phyloP scores from a whole-genome alignment of 2,329 filamentous ascomycete species.

The Scolecobasidium constrictum region DNA sequence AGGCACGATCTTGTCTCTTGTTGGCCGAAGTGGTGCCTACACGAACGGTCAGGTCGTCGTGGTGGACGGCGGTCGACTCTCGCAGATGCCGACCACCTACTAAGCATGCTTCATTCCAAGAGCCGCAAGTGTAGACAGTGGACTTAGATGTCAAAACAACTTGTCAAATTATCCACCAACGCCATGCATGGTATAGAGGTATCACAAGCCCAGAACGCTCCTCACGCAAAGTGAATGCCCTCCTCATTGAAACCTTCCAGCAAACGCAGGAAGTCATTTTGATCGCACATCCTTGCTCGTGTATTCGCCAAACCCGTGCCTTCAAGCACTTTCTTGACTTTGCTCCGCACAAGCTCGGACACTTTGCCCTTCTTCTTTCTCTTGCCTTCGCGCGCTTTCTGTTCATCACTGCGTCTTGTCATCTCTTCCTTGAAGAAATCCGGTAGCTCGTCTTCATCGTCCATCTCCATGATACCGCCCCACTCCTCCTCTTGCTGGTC shows the following conservation, averaged over 20 bases:
- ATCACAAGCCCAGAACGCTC: not conserved
- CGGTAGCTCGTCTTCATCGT: slow-evolving; percentile 60
- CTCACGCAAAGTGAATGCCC: slow-evolving; percentile 76
- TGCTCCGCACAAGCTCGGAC: slow-evolving; percentile 70
- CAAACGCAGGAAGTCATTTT: slow-evolving; percentile 80
- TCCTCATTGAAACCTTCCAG: slow-evolving; percentile 80
- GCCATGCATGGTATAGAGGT: no score
- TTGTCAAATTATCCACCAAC: not conserved
- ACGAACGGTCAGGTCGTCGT: slow-evolving; percentile 42
- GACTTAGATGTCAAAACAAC: no score
- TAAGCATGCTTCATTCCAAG: slow-evolving; percentile 14
- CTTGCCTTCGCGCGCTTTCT: slow-evolving; percentile 40
- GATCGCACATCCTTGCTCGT: slow-evolving; percentile 76
- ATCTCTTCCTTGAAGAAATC: slow-evolving; percentile 67
- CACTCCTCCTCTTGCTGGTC: slow-evolving; percentile 34
- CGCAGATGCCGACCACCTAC: slow-evolving; percentile 23
- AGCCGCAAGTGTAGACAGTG: no score
- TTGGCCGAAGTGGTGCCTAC: slow-evolving; percentile 40
- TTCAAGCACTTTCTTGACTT: slow-evolving; percentile 76
- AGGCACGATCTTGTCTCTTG: slow-evolving; percentile 39
- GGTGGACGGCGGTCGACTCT: slow-evolving; percentile 33
- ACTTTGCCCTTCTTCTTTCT: slow-evolving; percentile 69
- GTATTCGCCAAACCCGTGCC: slow-evolving; percentile 68
- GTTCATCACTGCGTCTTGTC: slow-evolving; percentile 46
- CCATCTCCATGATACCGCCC: slow-evolving; percentile 41